phyloP scores from a whole-genome alignment of 73 alveolate genomes.

The Uronychia binucleata region DNA sequence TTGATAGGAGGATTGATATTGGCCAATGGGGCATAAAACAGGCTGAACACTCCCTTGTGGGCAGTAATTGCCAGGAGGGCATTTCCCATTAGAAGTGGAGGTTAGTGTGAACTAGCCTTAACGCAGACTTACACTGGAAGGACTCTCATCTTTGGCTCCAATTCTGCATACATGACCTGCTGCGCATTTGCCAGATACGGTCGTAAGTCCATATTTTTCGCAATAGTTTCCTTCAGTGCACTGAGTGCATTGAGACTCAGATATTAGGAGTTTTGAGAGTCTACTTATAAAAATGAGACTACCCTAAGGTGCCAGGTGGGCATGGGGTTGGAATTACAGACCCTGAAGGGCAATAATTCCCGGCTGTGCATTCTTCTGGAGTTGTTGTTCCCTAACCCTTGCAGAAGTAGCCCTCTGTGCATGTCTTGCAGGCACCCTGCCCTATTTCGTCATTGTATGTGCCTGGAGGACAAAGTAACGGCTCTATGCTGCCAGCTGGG shows the following conservation, averaged over 20 bases:
- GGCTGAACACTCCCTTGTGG: constrained; percentile 6
- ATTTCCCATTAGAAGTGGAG: constrained; percentile 12
- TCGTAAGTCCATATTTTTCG: constrained; percentile 46
- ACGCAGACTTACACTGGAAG: constrained; percentile 5
- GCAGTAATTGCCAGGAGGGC: constrained; percentile 38
- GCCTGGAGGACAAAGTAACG: constrained; percentile 67
- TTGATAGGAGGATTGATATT: constrained; percentile 17
- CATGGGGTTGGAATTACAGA: constrained; percentile 46
- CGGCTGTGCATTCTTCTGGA: constrained; percentile 20
- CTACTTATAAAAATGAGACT: no score
- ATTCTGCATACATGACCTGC: constrained; percentile 66
- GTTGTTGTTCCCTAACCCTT: constrained; percentile 5
- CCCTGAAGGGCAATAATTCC: constrained; percentile 42
- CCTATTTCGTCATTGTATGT: constrained; percentile 58
- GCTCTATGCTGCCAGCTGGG: constrained; percentile 27
- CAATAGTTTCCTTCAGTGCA: constrained; percentile 71
- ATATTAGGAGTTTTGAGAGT: no score
- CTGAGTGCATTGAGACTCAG: constrained; percentile 61
- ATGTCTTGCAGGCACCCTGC: background rate
- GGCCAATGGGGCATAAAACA: constrained; percentile 15
- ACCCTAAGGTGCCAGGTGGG: constrained; percentile 73
- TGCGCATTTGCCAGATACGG: constrained; percentile 63
- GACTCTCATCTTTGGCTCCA: constrained; percentile 22
- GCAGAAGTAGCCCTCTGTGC: constrained; percentile 73
- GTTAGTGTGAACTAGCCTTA: background rate